Percentiles rank a stretch among this genome's conserved stretches.
Evolutionary conservation across 331 rosid species (phyloP).

Genomic region (Malus hybrid): DNA sequence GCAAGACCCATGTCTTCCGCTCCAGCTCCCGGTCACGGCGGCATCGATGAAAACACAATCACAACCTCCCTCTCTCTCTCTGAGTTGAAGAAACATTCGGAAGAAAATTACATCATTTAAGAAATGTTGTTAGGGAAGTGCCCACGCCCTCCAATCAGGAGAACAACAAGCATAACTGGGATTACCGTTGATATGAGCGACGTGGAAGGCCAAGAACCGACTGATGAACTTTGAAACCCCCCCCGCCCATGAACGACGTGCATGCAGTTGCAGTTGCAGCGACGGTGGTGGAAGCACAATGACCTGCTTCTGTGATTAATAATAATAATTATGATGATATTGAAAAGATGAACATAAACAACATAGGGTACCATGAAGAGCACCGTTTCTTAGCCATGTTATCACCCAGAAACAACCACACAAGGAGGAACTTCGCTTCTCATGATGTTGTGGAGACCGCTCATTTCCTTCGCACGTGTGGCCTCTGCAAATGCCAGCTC

Average conservation of each 20-base stretch:
- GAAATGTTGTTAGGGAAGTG: not conserved
- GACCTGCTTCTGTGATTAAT: not conserved
- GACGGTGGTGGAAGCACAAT: not conserved
- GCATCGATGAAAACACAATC: too few species aligned
- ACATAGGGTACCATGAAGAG: constrained; percentile 9
- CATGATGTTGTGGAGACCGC: constrained; percentile 21
- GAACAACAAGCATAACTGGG: not conserved
- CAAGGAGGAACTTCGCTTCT: constrained; percentile 2
- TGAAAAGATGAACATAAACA: not conserved
- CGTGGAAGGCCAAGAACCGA: not conserved
- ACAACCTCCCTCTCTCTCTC: not conserved
- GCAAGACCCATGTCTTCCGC: too few species aligned
- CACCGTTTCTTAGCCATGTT: constrained; percentile 19
- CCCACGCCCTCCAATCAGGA: not conserved
- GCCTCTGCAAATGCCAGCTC: constrained; percentile 53
- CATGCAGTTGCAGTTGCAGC: not conserved
- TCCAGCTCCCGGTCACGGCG: too few species aligned
- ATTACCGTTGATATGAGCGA: not conserved
- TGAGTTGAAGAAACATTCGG: not conserved
- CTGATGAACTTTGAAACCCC: not conserved
- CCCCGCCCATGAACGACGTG: not conserved
- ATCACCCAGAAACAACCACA: constrained; percentile 22
- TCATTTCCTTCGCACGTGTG: constrained; percentile 64
- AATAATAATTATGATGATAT: not conserved
- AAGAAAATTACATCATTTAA: too few species aligned